Evolutionary conservation across 140 eudicot species (phyloP).

Genomic region (Senecio squalidus): DNA sequence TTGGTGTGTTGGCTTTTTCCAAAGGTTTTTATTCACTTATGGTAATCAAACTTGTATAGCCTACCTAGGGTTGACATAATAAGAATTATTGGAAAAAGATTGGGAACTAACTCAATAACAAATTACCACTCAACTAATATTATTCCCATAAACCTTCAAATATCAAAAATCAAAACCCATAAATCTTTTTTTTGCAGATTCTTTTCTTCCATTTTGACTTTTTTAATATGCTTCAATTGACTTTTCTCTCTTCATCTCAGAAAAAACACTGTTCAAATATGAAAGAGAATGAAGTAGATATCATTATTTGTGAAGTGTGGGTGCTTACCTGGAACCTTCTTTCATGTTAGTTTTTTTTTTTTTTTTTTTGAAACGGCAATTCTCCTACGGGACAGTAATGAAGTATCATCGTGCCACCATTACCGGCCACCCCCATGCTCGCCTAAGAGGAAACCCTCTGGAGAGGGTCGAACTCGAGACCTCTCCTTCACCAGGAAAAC

Average conservation of each 20-base stretch:
- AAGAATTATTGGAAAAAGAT: constrained; percentile 42
- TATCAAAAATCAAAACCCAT: neutral
- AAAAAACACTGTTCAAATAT: too few relatives aligned
- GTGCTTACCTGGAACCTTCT: constrained; percentile 41
- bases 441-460: too few relatives aligned
- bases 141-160: neutral
- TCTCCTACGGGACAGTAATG: too few relatives aligned
- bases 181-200: neutral
- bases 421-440: too few relatives aligned
- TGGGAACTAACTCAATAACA: constrained; percentile 36
- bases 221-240: constrained; percentile 14
- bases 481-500: too few relatives aligned
- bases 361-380: too few relatives aligned
- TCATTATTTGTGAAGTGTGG: neutral
- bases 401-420: too few relatives aligned
- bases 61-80: constrained; percentile 37
- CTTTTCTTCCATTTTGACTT: constrained; percentile 21
- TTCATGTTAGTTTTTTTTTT: too few relatives aligned
- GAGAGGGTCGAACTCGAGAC: too few relatives aligned
- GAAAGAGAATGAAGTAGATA: constrained; percentile 13
- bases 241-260: constrained; percentile 10
- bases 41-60: constrained; percentile 38
- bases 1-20: constrained; percentile 44
- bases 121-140: constrained; percentile 19
- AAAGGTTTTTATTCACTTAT: constrained; percentile 29